Evolutionary conservation across 495 filamentous ascomycete species (phyloP).

Genomic region (Tuber umbilicatum): DNA sequence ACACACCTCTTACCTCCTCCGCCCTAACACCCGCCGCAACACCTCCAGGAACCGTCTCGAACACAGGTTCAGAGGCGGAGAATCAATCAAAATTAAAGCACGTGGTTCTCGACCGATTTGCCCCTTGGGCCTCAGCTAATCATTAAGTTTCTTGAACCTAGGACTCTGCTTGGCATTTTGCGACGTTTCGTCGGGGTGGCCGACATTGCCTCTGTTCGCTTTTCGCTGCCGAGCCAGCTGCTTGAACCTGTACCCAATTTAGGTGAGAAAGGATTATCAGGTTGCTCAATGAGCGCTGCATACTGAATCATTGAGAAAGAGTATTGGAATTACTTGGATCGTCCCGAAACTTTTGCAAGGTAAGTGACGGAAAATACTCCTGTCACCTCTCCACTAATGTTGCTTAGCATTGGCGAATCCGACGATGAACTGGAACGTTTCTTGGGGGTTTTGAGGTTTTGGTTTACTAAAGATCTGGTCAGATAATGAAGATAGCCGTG

Average conservation of each 20-base stretch:
- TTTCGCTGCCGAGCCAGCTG: constrained; percentile 90
- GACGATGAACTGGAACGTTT: constrained; percentile 86
- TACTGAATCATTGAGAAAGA: constrained; percentile 48
- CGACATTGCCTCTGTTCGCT: constrained; percentile 90
- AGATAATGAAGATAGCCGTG: constrained; percentile 23
- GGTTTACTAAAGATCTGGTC: constrained; percentile 95
- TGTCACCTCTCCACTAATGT: constrained; percentile 18
- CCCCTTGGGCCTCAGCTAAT: constrained; percentile 10
- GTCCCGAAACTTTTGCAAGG: constrained; percentile 87
- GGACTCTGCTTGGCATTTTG: constrained; percentile 38
- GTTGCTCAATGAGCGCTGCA: constrained; percentile 15
- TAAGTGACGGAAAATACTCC: constrained; percentile 38
- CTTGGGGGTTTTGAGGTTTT: constrained; percentile 87
- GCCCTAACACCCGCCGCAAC: constrained; percentile 26
- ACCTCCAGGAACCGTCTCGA: constrained; percentile 35
- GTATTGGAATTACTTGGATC: constrained; percentile 97
- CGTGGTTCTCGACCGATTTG: neutral
- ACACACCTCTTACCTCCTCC: constrained; percentile 6
- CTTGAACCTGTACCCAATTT: constrained; percentile 92
- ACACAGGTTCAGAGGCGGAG: constrained; percentile 33
- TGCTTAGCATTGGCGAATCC: constrained; percentile 79
- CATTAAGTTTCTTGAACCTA: constrained; percentile 6
- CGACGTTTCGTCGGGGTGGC: constrained; percentile 79
- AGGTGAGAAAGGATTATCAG: constrained; percentile 48
- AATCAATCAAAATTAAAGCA: constrained; percentile 41